Evolutionary conservation across 257 asterid genomes (phyloP), one percentile per base, ranked within the genome.

Genomic region (Capsicum baccatum): DNA sequence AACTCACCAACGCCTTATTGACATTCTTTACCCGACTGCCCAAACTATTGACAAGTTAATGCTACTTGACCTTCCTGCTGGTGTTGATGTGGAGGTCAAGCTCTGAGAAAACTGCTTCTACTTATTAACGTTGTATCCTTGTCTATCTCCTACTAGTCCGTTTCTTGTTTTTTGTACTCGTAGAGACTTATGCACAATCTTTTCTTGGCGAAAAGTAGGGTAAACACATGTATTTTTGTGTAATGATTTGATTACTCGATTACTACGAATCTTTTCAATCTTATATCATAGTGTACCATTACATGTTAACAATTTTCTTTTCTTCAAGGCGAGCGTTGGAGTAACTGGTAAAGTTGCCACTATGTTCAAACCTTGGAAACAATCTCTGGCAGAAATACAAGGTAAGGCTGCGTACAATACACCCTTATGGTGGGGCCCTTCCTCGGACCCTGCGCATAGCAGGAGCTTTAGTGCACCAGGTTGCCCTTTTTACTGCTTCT

Each of bases 71-170:
- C 89, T 96, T 90, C 99, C 98, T 66, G 98, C 97, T 52, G 99
- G 99, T 3, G 99, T 96, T 37, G 99, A 96, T 62, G 99, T 96
- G n/a, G 99, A 96, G 93, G 99, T 96, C 80, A 93, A 96, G 94
- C 98, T 96, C 62, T 96, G 90, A 94, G 73, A 50, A 67, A 59
- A 7, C 39, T 11, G 2, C 10, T 39, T 52, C 63, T 68, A 50
- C 44, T 19, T 12, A 14, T 42, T 39, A 4, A 5, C 13, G 1
- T 50, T 81, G 76, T 84, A 78, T 44, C 76, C 33, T 55, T 81
- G 44, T 19, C 44, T 60, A 37, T 58, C 21, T 44, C 12, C 21
- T 69, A 1, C 26, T 50, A 76, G 48, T 76, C 13, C 5, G 1
- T 14, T 76, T 76, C 48, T 8, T 1, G 26, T 76, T 52, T 76